These are phyloP conservation scores for Mycena rebaudengoi DNA, from an alignment of 768 basidiomycete genomes.

Conservation along the genomic window DNA sequence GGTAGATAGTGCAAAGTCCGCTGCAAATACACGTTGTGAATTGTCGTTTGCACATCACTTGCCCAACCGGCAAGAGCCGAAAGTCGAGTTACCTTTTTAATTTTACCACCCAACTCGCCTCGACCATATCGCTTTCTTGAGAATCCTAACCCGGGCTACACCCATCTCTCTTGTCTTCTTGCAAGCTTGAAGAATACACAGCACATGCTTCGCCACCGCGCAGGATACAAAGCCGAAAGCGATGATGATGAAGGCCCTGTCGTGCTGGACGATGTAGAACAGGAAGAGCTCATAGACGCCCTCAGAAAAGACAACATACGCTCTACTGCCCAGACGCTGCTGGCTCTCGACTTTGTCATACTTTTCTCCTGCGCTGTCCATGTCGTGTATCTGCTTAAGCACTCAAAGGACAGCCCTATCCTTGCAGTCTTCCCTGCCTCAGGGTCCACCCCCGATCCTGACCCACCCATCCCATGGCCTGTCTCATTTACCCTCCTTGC, in stretches of 20 bases:
- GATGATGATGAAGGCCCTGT: neutral
- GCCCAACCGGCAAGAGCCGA: no score
- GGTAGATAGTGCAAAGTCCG: no score
- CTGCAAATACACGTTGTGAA: no score
- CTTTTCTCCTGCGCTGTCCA: constrained; percentile 60
- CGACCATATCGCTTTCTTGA: no score
- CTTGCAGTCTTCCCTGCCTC: constrained; percentile 50
- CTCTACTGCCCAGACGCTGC: constrained; percentile 51
- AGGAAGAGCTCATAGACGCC: constrained; percentile 62
- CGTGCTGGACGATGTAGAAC: constrained; percentile 48
- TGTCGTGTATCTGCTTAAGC: constrained; percentile 53
- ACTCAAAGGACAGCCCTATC: constrained; percentile 56
- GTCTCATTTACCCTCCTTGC: constrained; percentile 56
- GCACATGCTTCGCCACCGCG: no score
- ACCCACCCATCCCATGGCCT: constrained; percentile 53
- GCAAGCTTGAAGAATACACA: no score
- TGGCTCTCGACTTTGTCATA: constrained; percentile 51
- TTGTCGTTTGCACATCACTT: no score
- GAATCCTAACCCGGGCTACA: no score
- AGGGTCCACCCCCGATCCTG: constrained; percentile 6
- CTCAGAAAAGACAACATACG: constrained; percentile 54
- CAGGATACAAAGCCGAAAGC: constrained; percentile 9
- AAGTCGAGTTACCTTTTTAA: no score
- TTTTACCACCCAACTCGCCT: no score
- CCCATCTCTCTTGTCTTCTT: no score